These are phyloP conservation scores for Phyllachora maydis DNA, from an alignment of 2,329 filamentous ascomycete species.

Conservation along the genomic window DNA sequence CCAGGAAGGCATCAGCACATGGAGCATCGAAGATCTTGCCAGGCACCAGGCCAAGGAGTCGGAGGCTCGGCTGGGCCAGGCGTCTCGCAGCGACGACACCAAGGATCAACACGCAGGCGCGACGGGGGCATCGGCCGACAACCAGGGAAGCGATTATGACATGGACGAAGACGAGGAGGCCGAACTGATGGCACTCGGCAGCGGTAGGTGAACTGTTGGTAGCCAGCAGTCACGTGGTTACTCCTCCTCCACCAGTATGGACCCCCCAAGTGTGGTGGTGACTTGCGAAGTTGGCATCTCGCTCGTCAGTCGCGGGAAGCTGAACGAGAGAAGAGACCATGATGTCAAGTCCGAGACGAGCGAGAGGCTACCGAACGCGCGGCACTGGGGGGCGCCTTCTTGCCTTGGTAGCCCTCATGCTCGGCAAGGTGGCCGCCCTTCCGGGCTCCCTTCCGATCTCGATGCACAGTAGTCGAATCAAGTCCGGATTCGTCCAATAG, in stretches of 20 bases:
- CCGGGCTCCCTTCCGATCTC: constrained; percentile 67
- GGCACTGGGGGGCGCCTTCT: constrained; percentile 13
- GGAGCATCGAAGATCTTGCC: constrained; percentile 64
- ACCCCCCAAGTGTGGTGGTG: too few species aligned
- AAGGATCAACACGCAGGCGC: constrained; percentile 7
- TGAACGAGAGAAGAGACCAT: too few species aligned
- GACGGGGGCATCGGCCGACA: too few species aligned
- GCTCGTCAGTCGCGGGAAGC: too few species aligned
- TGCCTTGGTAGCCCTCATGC: constrained; percentile 36
- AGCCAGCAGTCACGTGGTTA: too few species aligned
- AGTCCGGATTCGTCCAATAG: constrained; percentile 78
- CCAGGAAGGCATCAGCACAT: constrained; percentile 85
- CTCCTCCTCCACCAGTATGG: too few species aligned
- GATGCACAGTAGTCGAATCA: constrained; percentile 74
- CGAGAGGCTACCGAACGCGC: too few species aligned
- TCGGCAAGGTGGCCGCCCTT: constrained; percentile 31
- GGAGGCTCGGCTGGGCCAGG: constrained; percentile 42
- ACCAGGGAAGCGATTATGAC: constrained; percentile 22
- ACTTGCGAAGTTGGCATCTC: too few species aligned
- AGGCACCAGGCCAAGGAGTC: constrained; percentile 59
- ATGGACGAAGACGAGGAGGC: constrained; percentile 25
- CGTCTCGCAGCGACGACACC: constrained; percentile 25
- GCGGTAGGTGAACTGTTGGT: too few species aligned
- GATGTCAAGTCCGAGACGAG: too few species aligned
- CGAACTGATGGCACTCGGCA: constrained; percentile 13